phyloP scores from a whole-genome alignment of 768 basidiomycete species.

The Agaricus sinodeliciosus region DNA sequence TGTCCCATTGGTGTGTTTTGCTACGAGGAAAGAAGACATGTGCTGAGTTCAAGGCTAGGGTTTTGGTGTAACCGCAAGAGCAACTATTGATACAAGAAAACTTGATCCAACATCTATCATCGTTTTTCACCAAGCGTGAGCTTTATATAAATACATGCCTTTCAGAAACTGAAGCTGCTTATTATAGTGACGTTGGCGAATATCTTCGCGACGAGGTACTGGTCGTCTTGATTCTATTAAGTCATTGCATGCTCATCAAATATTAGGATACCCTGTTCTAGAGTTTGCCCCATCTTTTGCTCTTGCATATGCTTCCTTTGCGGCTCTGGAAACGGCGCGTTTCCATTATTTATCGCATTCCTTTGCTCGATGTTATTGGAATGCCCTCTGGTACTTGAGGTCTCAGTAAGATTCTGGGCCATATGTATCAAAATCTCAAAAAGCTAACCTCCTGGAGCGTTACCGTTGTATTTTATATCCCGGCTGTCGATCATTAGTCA shows the following conservation, averaged over 20 bases:
- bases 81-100: slow-evolving; percentile 94
- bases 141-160: slow-evolving; percentile 8
- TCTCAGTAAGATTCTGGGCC: not conserved
- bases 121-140: slow-evolving; percentile 97
- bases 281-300: slow-evolving; percentile 11
- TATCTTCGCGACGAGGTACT: slow-evolving; percentile 93
- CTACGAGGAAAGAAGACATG: not conserved
- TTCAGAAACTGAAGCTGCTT: slow-evolving; percentile 1
- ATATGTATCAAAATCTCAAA: not conserved
- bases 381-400: not conserved
- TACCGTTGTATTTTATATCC: not conserved
- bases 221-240: slow-evolving; percentile 8
- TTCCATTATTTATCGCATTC: no score
- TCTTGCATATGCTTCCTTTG: not conserved
- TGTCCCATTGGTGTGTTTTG: slow-evolving; percentile 68
- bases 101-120: slow-evolving; percentile 95
- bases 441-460: not conserved
- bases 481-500: no score
- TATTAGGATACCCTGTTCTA: slow-evolving; percentile 69
- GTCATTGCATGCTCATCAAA: slow-evolving; percentile 20
- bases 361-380: slow-evolving; percentile 7
- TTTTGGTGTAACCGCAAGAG: slow-evolving; percentile 94
- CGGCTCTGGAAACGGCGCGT: no score
- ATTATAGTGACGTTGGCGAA: slow-evolving; percentile 87
- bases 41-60: slow-evolving; percentile 46